Percentiles rank a stretch among this genome's conserved stretches.
Conservation (phyloP, 345 rosid species). For the Salix suchowensis region DNA sequence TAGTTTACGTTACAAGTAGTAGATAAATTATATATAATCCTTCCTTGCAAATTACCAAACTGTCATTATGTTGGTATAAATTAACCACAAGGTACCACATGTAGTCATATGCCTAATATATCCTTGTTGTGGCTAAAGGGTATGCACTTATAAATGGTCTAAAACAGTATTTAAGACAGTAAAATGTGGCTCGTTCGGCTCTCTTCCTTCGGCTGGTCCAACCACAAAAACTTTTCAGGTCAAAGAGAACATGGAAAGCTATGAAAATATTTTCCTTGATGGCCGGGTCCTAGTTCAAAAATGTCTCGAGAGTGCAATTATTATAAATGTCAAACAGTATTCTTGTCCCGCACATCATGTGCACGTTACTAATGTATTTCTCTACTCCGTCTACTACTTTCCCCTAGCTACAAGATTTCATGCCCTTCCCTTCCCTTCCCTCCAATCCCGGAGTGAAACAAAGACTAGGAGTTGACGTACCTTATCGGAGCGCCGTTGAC, state of each 20-base stretch:
- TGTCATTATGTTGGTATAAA: not conserved
- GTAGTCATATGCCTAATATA: not conserved
- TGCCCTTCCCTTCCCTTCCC: not conserved
- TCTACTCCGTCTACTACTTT: not conserved
- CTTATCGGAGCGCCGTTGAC: slow-evolving; percentile 72
- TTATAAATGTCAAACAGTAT: not conserved
- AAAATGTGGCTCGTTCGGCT: not conserved
- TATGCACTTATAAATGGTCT: not conserved
- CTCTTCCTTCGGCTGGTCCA: slow-evolving; percentile 12
- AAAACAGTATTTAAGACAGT: not conserved
- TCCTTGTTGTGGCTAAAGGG: not conserved
- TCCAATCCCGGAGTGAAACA: not conserved
- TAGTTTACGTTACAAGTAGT: not conserved
- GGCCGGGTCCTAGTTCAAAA: slow-evolving; percentile 5
- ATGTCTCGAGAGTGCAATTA: not conserved
- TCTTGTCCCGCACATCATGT: not conserved
- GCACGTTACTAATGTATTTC: not conserved
- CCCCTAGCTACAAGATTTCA: not conserved
- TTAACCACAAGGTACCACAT: not conserved
- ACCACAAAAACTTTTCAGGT: slow-evolving; percentile 15
- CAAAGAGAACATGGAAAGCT: slow-evolving; percentile 17
- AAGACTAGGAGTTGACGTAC: slow-evolving; percentile 23
- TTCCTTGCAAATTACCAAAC: not conserved
- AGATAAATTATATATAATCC: not conserved
- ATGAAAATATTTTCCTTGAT: slow-evolving; percentile 21